Evolutionary conservation across 176 grass and related monocot genomes (phyloP).

Genomic region (Elymus sibiricus): DNA sequence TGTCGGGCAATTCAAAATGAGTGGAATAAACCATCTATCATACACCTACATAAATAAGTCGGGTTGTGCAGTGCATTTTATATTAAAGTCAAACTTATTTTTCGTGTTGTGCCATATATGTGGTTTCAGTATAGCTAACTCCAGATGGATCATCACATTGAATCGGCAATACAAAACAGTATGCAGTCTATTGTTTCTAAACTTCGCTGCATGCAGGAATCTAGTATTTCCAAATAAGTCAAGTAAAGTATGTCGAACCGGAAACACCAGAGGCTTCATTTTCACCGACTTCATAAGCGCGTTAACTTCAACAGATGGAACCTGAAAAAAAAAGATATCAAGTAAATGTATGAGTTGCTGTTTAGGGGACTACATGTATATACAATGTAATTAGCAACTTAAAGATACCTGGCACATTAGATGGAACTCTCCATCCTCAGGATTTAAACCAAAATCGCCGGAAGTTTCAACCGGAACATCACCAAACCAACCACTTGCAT

Average conservation of each 20-base stretch:
- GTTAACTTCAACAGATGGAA: conserved; percentile 94
- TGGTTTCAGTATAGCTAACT: conserved; percentile 3
- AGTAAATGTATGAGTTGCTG: conserved; percentile 19
- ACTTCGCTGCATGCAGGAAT: conserved; percentile 12
- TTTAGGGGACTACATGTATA: conserved; percentile 7
- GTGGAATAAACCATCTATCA: neutral
- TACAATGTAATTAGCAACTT: neutral
- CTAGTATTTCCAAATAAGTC: conserved; percentile 17
- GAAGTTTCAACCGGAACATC: conserved; percentile 92
- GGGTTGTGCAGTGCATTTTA: neutral
- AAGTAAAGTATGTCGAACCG: conserved; percentile 40
- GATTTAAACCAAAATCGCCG: conserved; percentile 95
- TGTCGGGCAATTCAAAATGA: neutral
- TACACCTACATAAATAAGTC: conserved; percentile 17
- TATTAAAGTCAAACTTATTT: conserved; percentile 5
- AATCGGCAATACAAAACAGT: neutral
- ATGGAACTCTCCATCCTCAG: conserved; percentile 95
- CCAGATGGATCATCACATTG: neutral
- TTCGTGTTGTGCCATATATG: neutral
- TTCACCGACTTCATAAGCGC: conserved; percentile 93
- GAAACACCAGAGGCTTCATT: conserved; percentile 91
- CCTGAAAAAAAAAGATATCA: conserved; percentile 45
- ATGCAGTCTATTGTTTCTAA: neutral
- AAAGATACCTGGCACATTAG: conserved; percentile 91
- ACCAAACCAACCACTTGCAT: conserved; percentile 97